phyloP scores from a whole-genome alignment of 169 alveolate genomes.

The Besnoitia besnoiti region DNA sequence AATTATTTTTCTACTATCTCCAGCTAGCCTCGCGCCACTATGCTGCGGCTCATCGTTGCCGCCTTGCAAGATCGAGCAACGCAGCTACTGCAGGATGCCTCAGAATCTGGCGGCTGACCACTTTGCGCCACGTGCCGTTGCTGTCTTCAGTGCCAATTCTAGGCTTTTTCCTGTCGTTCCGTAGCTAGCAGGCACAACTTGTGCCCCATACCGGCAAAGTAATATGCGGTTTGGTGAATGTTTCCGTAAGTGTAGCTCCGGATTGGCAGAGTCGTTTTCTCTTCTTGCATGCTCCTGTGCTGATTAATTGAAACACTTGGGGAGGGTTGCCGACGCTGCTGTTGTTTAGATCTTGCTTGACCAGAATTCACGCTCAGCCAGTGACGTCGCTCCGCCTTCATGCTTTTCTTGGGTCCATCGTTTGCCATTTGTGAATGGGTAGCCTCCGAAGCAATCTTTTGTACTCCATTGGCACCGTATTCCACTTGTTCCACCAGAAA shows the following conservation, averaged over 20 bases:
- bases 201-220: conserved; percentile 41
- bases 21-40: too few species aligned
- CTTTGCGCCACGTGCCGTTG: too few species aligned
- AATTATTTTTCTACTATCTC: too few species aligned
- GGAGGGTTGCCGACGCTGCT: not conserved
- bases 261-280: not conserved
- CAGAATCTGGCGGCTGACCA: too few species aligned
- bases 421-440: not conserved
- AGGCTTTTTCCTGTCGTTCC: too few species aligned
- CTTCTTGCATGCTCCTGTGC: not conserved
- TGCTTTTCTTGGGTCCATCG: not conserved
- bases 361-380: not conserved
- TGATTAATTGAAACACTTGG: not conserved
- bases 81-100: too few species aligned
- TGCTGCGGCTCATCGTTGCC: too few species aligned
- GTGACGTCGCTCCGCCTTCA: not conserved
- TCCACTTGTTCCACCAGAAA: too few species aligned
- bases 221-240: conserved; percentile 59
- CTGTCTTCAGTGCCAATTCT: too few species aligned
- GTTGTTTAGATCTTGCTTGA: not conserved
- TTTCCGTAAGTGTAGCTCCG: conserved; percentile 44
- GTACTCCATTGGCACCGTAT: not conserved
- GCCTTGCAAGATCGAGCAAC: too few species aligned
- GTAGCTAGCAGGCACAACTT: too few species aligned
- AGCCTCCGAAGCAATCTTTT: not conserved